Evolutionary conservation across 192 early-diverging fungal species (phyloP).

Genomic region (Podila horticola): DNA sequence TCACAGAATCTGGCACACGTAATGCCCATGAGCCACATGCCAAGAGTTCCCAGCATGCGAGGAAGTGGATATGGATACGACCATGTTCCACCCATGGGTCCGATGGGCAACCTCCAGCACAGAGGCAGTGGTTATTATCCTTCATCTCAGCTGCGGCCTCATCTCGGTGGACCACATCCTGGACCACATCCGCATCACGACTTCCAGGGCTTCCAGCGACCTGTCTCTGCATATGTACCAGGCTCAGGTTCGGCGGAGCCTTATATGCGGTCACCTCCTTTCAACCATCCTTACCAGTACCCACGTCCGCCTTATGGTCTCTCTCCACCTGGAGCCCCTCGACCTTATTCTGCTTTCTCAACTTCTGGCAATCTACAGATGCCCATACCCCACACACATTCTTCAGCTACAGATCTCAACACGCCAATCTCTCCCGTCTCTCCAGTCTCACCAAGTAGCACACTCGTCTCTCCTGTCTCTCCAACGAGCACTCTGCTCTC

Average conservation of each 20-base stretch:
- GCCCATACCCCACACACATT: not conserved
- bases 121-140: not conserved
- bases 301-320: not conserved
- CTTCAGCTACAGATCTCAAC: not conserved
- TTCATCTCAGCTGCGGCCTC: not conserved
- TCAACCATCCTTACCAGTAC: not conserved
- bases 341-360: not conserved
- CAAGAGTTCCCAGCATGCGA: not conserved
- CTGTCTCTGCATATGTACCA: not conserved
- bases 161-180: not conserved
- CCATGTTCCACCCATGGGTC: not conserved
- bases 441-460: not conserved
- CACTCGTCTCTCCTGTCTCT: not conserved
- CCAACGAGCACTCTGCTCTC: not conserved
- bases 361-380: conserved; percentile 2
- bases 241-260: not conserved
- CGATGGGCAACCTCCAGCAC: not conserved
- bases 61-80: not conserved
- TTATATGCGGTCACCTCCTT: not conserved
- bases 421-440: not conserved
- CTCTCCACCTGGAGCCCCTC: not conserved
- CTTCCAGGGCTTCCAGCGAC: not conserved
- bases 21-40: not conserved
- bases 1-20: not conserved
- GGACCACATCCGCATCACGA: not conserved